Conservation (phyloP, 2,329 filamentous ascomycete species). For the Neopestalotiopsis rosae region DNA sequence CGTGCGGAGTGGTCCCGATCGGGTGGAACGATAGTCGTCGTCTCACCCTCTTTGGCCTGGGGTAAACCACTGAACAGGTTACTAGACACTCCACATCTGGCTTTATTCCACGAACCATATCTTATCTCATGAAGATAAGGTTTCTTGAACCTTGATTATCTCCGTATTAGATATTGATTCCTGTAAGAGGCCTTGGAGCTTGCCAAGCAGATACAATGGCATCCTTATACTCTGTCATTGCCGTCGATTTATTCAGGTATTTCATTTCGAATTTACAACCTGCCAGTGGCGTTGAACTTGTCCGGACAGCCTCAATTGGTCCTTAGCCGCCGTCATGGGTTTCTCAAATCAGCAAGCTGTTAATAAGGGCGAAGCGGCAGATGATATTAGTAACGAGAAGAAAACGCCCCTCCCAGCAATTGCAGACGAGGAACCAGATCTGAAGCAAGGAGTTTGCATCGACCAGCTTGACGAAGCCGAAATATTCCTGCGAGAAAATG, state of each 20-base stretch:
- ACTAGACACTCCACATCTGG: neutral
- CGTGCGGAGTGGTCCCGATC: neutral
- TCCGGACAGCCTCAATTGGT: neutral
- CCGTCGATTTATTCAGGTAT: neutral
- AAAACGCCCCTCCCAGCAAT: constrained; percentile 10
- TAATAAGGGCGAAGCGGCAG: neutral
- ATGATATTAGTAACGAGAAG: constrained; percentile 18
- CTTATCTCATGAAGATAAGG: neutral
- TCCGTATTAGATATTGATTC: constrained; percentile 5
- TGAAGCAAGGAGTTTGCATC: neutral
- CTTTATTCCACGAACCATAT: constrained; percentile 4
- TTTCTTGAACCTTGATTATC: neutral
- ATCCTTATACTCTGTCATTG: neutral
- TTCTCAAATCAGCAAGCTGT: neutral
- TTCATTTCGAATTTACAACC: neutral
- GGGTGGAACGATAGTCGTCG: constrained; percentile 2
- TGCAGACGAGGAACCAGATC: constrained; percentile 2
- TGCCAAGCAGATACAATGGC: neutral
- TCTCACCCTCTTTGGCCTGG: neutral
- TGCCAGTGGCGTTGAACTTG: neutral
- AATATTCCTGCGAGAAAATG: constrained; percentile 53
- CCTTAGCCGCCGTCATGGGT: neutral
- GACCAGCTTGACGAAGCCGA: constrained; percentile 53
- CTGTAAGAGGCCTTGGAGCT: neutral
- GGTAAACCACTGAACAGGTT: neutral